Evolutionary conservation across 768 basidiomycete species (phyloP), one percentile per base, ranked within the genome.

Genomic region (Tulasnella sp.): DNA sequence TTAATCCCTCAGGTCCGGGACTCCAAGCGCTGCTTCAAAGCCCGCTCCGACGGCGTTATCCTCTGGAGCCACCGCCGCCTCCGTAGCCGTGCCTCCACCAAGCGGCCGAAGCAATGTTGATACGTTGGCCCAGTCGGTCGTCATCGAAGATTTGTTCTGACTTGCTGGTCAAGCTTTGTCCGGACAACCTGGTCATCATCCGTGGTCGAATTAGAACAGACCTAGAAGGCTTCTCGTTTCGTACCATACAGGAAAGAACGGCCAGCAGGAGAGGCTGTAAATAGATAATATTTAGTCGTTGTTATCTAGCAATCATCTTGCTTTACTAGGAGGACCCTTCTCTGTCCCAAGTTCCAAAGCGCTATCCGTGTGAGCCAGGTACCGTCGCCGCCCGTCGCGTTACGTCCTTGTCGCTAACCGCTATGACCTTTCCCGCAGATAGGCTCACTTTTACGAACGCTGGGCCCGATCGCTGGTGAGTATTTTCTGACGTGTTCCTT

Each of bases 81-180:
- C 77, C 40, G 34, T 40, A 22, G 7, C 77, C 22, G 24, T 8
- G 8, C 31, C 77, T 31, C 20, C 58, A 11, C 37, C 58, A 40
- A 54, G 58, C 22, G 28, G 42, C 31, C 40, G 58, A 46, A 20
- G 18, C 77, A 78, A 78, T 34, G 44, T 78, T 40, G 77, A 78
- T 54, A 54, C 37, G 16, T 64, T 78, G 41, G 77, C 77, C 20
- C 50, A 64, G 20, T 78, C 77, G 77, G 77, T 78, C 60, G 60
- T 78, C 58, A 78, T 78, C 64, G 77, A 78, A 34, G 77, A 78
- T 31, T 41, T 78, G 41, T 78, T 78, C 28, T 78, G 28, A 78
- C n/a, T 54, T 69, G 12, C 34, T 37, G 37, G 31, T 28, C 31
- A 37, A 18, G 12, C 14, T 34, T 16, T 69, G 64, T 31, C 31